A percentile compares a stretch with the other conserved stretches of the same genome.
These are phyloP conservation scores for Yarrowia hollandica DNA, from an alignment of 805 yeast genomes.

Conservation along the genomic window DNA sequence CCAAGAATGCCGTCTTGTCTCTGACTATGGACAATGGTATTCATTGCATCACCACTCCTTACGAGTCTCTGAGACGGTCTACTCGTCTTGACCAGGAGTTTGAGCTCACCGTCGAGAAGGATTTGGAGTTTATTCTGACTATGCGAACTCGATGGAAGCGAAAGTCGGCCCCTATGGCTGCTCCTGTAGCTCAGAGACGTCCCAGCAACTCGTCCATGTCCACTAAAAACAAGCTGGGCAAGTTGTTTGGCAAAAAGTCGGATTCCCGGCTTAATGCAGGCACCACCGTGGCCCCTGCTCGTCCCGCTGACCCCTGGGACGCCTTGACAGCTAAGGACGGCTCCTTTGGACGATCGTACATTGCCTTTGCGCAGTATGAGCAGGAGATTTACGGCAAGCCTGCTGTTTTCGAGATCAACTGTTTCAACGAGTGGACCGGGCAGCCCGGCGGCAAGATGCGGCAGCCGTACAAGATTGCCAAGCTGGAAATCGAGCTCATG, in stretches of 20 bases:
- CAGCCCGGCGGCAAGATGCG: slow-evolving; percentile 15
- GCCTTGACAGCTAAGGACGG: slow-evolving; percentile 17
- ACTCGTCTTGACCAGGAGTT: slow-evolving; percentile 66
- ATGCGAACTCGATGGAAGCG: slow-evolving; percentile 40
- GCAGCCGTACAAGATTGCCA: slow-evolving; percentile 49
- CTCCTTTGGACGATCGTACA: slow-evolving; percentile 42
- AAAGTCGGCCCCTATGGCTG: not conserved
- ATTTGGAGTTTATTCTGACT: slow-evolving; percentile 67
- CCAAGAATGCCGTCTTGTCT: slow-evolving; percentile 50
- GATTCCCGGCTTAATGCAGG: not conserved
- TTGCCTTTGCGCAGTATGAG: slow-evolving; percentile 63
- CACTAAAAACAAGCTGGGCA: slow-evolving; percentile 22
- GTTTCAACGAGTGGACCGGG: slow-evolving; percentile 42
- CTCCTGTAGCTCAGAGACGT: slow-evolving; percentile 8
- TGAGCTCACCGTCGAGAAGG: slow-evolving; percentile 64
- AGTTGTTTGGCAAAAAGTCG: slow-evolving; percentile 30
- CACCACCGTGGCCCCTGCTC: not conserved
- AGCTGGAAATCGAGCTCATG: slow-evolving; percentile 55
- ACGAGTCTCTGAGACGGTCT: slow-evolving; percentile 38
- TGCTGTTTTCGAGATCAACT: slow-evolving; percentile 54
- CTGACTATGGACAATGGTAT: slow-evolving; percentile 71
- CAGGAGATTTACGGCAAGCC: slow-evolving; percentile 56
- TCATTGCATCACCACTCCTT: slow-evolving; percentile 69
- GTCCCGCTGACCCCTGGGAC: slow-evolving; percentile 22
- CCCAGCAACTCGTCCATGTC: slow-evolving; percentile 18